Conservation (phyloP, 2,329 filamentous ascomycete species). For the Cladosporium phlei region DNA sequence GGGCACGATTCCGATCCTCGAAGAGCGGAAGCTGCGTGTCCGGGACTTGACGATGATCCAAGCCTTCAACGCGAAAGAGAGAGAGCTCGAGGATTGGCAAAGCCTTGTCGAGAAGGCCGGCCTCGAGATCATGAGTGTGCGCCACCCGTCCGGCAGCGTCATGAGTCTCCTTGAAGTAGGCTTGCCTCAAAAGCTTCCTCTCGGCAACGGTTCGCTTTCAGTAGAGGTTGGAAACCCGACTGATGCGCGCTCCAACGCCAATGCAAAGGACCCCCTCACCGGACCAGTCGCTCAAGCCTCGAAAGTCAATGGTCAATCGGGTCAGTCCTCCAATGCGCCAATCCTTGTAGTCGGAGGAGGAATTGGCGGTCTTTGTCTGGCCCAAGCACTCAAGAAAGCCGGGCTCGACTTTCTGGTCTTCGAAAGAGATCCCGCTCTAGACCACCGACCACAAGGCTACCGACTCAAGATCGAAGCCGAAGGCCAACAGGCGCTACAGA, state of each 20-base stretch:
- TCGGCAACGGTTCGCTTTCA: neutral
- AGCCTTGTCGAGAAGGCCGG: neutral
- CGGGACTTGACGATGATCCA: conserved; percentile 24
- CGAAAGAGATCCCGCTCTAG: conserved; percentile 20
- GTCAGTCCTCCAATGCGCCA: neutral
- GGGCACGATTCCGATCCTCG: conserved; percentile 14
- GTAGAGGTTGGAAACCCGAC: no score
- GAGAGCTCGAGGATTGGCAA: conserved; percentile 23
- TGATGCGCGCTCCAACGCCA: neutral
- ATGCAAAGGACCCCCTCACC: neutral
- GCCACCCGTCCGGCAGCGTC: neutral
- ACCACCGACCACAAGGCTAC: conserved; percentile 22
- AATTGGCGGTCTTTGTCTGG: neutral
- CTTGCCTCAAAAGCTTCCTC: neutral
- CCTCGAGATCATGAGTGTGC: neutral
- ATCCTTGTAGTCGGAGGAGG: neutral
- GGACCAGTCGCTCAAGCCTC: neutral
- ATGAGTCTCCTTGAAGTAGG: neutral
- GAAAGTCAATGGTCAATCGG: neutral
- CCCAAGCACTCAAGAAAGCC: neutral
- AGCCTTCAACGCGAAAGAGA: conserved; percentile 24
- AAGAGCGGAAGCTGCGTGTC: conserved; percentile 19
- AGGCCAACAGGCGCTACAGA: conserved; percentile 18
- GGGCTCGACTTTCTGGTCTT: conserved; percentile 12
- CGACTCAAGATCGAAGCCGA: conserved; percentile 21